Conservation (phyloP, 805 yeast genomes). For the Saccharomycopsis oosterbeekiorum region DNA sequence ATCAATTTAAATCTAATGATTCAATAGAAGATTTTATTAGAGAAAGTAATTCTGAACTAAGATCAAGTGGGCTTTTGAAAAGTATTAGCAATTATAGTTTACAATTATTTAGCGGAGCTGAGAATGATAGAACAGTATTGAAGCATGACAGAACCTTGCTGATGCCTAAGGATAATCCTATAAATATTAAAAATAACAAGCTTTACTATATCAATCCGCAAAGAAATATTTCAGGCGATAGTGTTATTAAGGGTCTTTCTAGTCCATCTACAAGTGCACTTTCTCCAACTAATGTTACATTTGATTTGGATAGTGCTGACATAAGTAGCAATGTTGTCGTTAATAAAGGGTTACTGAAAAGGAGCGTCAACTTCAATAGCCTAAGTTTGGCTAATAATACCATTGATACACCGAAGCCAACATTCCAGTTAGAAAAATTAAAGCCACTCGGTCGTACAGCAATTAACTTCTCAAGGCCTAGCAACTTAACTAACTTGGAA, state of each 20-base stretch:
- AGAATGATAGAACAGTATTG: background rate
- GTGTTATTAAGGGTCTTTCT: background rate
- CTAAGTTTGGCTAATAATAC: background rate
- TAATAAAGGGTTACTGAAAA: background rate
- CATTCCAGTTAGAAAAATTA: background rate
- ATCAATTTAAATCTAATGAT: slow-evolving; percentile 14
- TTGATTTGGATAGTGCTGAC: background rate
- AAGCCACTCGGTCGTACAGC: background rate
- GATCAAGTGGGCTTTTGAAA: slow-evolving; percentile 9
- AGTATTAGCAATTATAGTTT: slow-evolving; percentile 16
- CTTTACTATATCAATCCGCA: slow-evolving; percentile 2
- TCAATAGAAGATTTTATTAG: slow-evolving; percentile 6
- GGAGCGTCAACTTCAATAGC: background rate
- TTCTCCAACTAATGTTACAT: slow-evolving; percentile 12
- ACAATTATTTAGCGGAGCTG: slow-evolving; percentile 5
- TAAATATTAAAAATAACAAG: slow-evolving; percentile 15
- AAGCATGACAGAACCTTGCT: background rate
- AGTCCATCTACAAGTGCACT: slow-evolving; percentile 5
- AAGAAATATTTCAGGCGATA: slow-evolving; percentile 1
- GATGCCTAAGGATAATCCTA: background rate
- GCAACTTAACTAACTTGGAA: slow-evolving; percentile 6
- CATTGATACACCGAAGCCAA: background rate
- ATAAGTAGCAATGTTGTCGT: background rate
- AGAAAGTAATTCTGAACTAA: background rate
- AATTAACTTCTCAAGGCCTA: background rate